A percentile compares a stretch with the other conserved stretches of the same genome.
These are phyloP conservation scores for Auricularia cornea DNA, from an alignment of 768 basidiomycete species.

Conservation along the genomic window DNA sequence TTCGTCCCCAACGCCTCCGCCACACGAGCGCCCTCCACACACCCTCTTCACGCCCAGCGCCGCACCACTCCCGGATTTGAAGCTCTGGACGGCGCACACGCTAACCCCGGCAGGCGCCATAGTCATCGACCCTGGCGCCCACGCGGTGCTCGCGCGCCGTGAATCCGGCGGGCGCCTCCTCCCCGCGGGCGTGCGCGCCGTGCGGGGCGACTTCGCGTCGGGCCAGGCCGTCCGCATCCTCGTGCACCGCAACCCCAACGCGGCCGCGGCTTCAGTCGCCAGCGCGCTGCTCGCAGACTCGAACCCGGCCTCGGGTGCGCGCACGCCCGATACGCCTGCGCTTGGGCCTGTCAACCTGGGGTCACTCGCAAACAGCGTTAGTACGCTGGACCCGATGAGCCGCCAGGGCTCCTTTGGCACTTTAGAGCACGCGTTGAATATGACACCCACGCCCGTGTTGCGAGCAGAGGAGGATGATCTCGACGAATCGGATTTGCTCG, in stretches of 20 bases:
- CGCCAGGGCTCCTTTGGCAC: neutral
- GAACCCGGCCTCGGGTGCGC: neutral
- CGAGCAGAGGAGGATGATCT: constrained; percentile 26
- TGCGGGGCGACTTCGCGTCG: constrained; percentile 84
- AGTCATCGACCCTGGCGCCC: constrained; percentile 83
- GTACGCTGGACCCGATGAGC: neutral
- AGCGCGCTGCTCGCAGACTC: constrained; percentile 3
- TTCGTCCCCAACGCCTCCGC: constrained; percentile 10
- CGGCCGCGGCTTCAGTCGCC: constrained; percentile 6
- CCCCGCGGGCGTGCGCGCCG: constrained; percentile 82
- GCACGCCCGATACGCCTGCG: neutral
- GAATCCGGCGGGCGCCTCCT: constrained; percentile 87
- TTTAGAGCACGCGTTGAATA: neutral
- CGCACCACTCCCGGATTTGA: constrained; percentile 73
- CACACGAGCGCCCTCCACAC: constrained; percentile 55
- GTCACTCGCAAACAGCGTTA: neutral
- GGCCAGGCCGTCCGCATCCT: constrained; percentile 90
- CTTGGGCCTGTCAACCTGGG: neutral
- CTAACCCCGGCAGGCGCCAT: constrained; percentile 82
- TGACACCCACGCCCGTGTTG: constrained; percentile 12
- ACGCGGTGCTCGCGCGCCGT: constrained; percentile 71
- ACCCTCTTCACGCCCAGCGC: constrained; percentile 77
- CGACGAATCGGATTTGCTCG: constrained; percentile 52
- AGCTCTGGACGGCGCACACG: constrained; percentile 97
- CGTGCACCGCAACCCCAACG: constrained; percentile 36